Conservation (phyloP, 2,329 filamentous ascomycete genomes). For the Aschersonia sp. region DNA sequence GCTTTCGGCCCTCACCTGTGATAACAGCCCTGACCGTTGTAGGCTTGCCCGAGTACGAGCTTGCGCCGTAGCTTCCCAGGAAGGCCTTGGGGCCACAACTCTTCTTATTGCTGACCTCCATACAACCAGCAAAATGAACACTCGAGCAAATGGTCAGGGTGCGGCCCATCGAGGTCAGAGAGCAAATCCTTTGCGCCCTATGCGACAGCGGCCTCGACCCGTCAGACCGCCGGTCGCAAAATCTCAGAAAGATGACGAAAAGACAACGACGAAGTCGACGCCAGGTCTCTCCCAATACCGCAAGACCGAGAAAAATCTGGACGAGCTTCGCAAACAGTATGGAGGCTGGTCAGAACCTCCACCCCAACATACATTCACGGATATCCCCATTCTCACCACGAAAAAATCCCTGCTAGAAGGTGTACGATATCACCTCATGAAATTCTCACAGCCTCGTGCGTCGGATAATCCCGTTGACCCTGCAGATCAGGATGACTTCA, state of each 20-base stretch:
- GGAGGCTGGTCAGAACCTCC: conserved; percentile 45
- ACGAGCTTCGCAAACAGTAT: conserved; percentile 28
- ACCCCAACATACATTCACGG: conserved; percentile 31
- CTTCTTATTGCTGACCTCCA: background rate
- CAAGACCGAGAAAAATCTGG: conserved; percentile 18
- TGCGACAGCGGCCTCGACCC: conserved; percentile 23
- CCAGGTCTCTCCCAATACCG: conserved; percentile 7
- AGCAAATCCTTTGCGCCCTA: conserved; percentile 22
- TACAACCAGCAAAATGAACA: conserved; percentile 24
- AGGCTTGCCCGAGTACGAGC: too few species aligned
- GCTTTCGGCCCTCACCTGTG: too few species aligned
- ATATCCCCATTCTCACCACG: conserved; percentile 63
- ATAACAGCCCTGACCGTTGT: too few species aligned
- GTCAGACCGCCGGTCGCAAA: conserved; percentile 51
- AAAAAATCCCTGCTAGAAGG: conserved; percentile 69
- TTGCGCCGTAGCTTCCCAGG: too few species aligned
- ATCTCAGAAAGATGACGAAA: conserved; percentile 28
- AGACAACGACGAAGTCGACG: conserved; percentile 7
- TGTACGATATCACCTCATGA: conserved; percentile 76
- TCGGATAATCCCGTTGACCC: conserved; percentile 52
- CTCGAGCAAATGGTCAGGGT: conserved; percentile 21
- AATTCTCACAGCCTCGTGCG: conserved; percentile 48
- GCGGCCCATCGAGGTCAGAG: conserved; percentile 15
- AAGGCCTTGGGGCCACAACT: background rate
- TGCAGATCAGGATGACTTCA: conserved; percentile 61